Conservation (phyloP, 345 rosid species). For the Gossypioides kirkii region DNA sequence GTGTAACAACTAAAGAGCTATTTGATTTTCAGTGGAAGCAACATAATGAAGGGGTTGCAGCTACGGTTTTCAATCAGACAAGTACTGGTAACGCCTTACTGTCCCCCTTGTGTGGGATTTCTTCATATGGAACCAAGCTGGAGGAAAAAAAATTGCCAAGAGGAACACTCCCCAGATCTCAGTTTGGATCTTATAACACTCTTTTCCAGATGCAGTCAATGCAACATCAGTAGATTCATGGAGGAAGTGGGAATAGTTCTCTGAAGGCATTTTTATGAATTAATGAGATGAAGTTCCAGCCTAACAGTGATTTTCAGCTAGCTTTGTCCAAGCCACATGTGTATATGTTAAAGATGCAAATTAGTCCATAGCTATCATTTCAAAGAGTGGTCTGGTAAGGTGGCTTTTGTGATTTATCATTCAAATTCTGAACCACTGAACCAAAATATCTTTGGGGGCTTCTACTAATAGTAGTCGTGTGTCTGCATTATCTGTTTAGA, state of each 20-base stretch:
- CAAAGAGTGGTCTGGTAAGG: slow-evolving; percentile 20
- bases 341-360: slow-evolving; percentile 30
- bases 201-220: slow-evolving; percentile 40
- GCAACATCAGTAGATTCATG: slow-evolving; percentile 32
- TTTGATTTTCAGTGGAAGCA: slow-evolving; percentile 38
- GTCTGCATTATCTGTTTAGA: neutral
- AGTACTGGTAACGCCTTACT: slow-evolving; percentile 27
- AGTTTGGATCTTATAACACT: slow-evolving; percentile 40
- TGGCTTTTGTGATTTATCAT: slow-evolving; percentile 25
- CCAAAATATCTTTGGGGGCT: slow-evolving; percentile 12
- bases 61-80: slow-evolving; percentile 31
- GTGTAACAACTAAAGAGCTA: slow-evolving; percentile 16
- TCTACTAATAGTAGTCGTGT: neutral
- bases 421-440: slow-evolving; percentile 25
- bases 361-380: slow-evolving; percentile 26
- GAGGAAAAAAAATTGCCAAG: slow-evolving; percentile 54
- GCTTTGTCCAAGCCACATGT: slow-evolving; percentile 20
- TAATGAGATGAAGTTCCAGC: slow-evolving; percentile 7
- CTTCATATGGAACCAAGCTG: slow-evolving; percentile 51
- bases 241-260: slow-evolving; percentile 13
- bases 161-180: slow-evolving; percentile 44
- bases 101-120: slow-evolving; percentile 47
- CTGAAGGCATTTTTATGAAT: slow-evolving; percentile 17
- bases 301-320: slow-evolving; percentile 16
- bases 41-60: slow-evolving; percentile 26